Evolutionary conservation across 306 rosid genomes (phyloP).

Genomic region (Malus orientalis): DNA sequence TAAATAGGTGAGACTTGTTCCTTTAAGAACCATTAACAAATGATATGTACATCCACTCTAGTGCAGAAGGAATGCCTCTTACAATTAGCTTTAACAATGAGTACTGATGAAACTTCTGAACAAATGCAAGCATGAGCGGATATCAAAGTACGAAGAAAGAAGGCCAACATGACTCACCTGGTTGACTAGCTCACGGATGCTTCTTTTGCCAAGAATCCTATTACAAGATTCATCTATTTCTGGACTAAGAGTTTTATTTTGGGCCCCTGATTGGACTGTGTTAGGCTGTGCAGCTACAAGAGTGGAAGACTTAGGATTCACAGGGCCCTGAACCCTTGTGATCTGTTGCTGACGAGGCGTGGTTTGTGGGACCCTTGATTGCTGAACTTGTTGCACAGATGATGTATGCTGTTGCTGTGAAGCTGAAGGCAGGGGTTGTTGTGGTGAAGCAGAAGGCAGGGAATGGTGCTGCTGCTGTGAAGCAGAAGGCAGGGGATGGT

Average conservation of each 20-base stretch:
- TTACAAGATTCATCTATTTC: conserved; percentile 63
- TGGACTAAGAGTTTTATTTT: conserved; percentile 34
- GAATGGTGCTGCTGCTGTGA: neutral
- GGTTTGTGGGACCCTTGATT: conserved; percentile 51
- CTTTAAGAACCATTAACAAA: neutral
- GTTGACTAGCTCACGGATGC: conserved; percentile 73
- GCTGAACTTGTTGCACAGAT: conserved; percentile 36
- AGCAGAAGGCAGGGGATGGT: neutral
- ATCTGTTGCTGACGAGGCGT: conserved; percentile 65
- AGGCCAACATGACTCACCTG: conserved; percentile 41
- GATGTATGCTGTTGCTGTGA: conserved; percentile 17
- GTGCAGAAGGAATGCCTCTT: neutral
- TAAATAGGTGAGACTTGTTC: neutral
- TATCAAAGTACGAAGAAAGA: neutral
- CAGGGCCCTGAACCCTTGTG: conserved; percentile 48
- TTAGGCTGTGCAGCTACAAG: conserved; percentile 44
- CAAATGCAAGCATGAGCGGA: neutral
- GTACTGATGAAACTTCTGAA: neutral
- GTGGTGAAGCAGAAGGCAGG: conserved; percentile 9
- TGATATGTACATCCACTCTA: neutral
- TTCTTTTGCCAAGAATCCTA: conserved; percentile 88
- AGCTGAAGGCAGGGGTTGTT: conserved; percentile 1
- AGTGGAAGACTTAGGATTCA: conserved; percentile 56
- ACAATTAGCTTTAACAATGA: neutral
- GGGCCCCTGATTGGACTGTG: conserved; percentile 39